Evolutionary conservation across 441 rosid species (phyloP), one percentile per base, ranked within the genome.

Genomic region (Dalechampia spathulata): DNA sequence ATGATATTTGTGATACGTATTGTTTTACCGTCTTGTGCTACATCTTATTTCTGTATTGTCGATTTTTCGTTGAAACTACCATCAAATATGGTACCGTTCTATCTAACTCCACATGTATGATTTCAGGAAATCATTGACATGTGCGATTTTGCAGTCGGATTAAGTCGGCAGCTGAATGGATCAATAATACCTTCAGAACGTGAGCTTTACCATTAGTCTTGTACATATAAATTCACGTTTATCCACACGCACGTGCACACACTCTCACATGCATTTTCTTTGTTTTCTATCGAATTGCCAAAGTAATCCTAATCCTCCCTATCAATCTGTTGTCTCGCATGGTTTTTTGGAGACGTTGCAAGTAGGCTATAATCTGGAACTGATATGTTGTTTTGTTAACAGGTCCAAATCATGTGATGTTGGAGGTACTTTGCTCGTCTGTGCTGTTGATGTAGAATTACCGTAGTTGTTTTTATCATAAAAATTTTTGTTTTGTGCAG

Each of bases 361-460:
- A 55, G 44, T 51, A 58, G 38, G 40, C 36, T 45, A 6, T 67
- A 22, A 28, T 47, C 23, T 50, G 16, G 43, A 39, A n/a, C 4
- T 39, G 17, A n/a, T 15, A 39, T 39, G 43, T 39, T 22, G 4
- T 30, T 47, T 62, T 71, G 4, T 49, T 70, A 61, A 62, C 90
- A 89, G 99, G 99, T 67, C 96, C 96, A 25, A 89, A 89, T 64
- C 99, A 92, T 75, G 79, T 78, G 75, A 92, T 92, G 99, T 56
- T 92, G 67, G 99, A 92, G 95, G 97, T 89, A 63, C 23, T 61
- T 44, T 60, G 50, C 71, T 20, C 42, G 45, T 49, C 47, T 47
- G 4, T 69, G 43, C 60, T 7, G 30, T 39, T 56, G 15, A 52
- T 64, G 55, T 58, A 52, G 25, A 47, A 57, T 27, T 26, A 30